Conservation (phyloP, 805 yeast genomes). For the Metschnikowia similis region DNA sequence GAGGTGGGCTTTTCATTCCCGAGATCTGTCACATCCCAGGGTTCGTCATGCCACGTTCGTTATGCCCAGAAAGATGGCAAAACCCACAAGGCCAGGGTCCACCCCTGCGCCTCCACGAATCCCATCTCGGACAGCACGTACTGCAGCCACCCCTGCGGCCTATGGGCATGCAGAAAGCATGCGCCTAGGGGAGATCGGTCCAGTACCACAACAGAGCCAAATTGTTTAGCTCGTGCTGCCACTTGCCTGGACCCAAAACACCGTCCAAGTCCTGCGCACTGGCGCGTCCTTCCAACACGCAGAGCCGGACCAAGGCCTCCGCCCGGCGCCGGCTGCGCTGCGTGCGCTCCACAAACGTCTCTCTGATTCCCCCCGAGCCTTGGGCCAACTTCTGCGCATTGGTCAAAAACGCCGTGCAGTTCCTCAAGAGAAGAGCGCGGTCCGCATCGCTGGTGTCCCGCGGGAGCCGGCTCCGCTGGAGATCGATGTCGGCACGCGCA, state of each 20-base stretch:
- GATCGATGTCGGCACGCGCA: slow-evolving; percentile 51
- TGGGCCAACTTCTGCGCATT: slow-evolving; percentile 44
- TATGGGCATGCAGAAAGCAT: too few relatives aligned
- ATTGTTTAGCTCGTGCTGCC: slow-evolving; percentile 27
- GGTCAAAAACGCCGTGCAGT: slow-evolving; percentile 41
- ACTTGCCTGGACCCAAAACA: slow-evolving; percentile 26
- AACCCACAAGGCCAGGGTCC: too few relatives aligned
- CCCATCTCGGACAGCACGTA: too few relatives aligned
- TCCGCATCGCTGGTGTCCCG: slow-evolving; percentile 28
- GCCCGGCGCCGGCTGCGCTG: slow-evolving; percentile 37
- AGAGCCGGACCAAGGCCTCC: slow-evolving; percentile 44
- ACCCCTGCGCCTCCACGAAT: too few relatives aligned
- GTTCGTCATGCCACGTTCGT: too few relatives aligned
- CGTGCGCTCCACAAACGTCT: slow-evolving; percentile 40
- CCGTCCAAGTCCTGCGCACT: slow-evolving; percentile 5
- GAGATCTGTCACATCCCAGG: too few relatives aligned
- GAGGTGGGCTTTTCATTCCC: too few relatives aligned
- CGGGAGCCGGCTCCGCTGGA: slow-evolving; percentile 40
- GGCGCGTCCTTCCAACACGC: slow-evolving; percentile 36
- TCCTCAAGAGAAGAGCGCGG: slow-evolving; percentile 29
- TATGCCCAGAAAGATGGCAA: too few relatives aligned
- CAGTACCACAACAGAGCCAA: slow-evolving; percentile 26
- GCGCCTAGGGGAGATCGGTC: not conserved
- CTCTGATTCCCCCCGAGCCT: slow-evolving; percentile 49
- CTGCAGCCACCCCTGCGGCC: too few relatives aligned